Evolutionary conservation across 345 rosid species (phyloP).

Genomic region (Citrus hindsii): DNA sequence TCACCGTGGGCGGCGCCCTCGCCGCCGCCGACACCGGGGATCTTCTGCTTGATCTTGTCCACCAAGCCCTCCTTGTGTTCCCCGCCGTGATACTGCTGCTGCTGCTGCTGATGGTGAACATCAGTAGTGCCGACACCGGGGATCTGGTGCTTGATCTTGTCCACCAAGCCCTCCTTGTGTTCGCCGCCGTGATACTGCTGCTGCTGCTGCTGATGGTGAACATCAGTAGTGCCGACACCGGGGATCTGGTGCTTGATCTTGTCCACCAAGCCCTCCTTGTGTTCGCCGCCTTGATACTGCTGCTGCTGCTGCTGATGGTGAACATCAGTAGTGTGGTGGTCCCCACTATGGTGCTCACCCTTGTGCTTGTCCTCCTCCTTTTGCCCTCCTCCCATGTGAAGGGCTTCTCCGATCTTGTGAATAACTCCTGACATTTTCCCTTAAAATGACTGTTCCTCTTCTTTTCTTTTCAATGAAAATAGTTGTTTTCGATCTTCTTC

Average conservation of each 20-base stretch:
- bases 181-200: constrained; percentile 21
- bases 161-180: constrained; percentile 47
- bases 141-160: constrained; percentile 49
- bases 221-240: no score
- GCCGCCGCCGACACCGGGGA: constrained; percentile 35
- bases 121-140: neutral
- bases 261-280: constrained; percentile 48
- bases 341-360: neutral
- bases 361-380: constrained; percentile 41
- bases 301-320: neutral
- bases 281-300: constrained; percentile 23
- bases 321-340: no score
- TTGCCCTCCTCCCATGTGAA: constrained; percentile 55
- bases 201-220: neutral
- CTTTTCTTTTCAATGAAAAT: no score
- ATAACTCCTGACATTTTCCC: constrained; percentile 57
- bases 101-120: neutral
- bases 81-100: constrained; percentile 6
- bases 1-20: constrained; percentile 6
- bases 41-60: constrained; percentile 46
- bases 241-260: constrained; percentile 50
- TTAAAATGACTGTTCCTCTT: neutral
- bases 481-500: neutral
- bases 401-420: constrained; percentile 61
- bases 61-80: constrained; percentile 42